A percentile compares a stretch with the other conserved stretches of the same genome.
Evolutionary conservation across 805 yeast species (phyloP).

Genomic region (Saturnispora besseyi): DNA sequence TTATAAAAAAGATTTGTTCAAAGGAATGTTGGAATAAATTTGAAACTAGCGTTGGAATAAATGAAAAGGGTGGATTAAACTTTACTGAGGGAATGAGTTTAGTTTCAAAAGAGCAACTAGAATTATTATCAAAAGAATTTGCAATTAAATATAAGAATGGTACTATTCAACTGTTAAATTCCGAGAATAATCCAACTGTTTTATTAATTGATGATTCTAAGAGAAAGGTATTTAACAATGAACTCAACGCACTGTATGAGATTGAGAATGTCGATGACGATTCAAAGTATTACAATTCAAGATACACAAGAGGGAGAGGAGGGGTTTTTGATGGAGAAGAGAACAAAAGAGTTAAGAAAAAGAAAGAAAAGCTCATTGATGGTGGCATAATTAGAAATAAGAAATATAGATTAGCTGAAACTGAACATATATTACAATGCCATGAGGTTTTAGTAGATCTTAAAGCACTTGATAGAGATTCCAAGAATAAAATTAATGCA

Average conservation of each 20-base stretch:
- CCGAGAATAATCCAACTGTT: conserved; percentile 10
- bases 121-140: conserved; percentile 6
- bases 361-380: background rate
- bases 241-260: conserved; percentile 1
- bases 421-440: conserved; percentile 2
- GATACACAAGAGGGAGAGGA: conserved; percentile 13
- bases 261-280: background rate
- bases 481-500: conserved; percentile 13
- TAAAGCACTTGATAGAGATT: conserved; percentile 9
- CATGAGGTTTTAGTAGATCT: conserved; percentile 12
- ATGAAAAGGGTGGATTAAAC: conserved; percentile 11
- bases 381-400: conserved; percentile 11
- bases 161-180: conserved; percentile 8
- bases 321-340: conserved; percentile 12
- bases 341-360: conserved; percentile 3
- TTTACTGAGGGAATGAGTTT: conserved; percentile 6
- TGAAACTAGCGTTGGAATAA: conserved; percentile 10
- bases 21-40: conserved; percentile 11
- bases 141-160: conserved; percentile 9
- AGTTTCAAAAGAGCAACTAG: conserved; percentile 3
- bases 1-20: conserved; percentile 10
- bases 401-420: conserved; percentile 1
- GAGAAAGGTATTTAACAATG: background rate
- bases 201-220: conserved; percentile 7
- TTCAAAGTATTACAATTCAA: conserved; percentile 3